Evolutionary conservation across 345 rosid species (phyloP), one percentile per base, ranked within the genome.

Genomic region (Jatropha curcas): DNA sequence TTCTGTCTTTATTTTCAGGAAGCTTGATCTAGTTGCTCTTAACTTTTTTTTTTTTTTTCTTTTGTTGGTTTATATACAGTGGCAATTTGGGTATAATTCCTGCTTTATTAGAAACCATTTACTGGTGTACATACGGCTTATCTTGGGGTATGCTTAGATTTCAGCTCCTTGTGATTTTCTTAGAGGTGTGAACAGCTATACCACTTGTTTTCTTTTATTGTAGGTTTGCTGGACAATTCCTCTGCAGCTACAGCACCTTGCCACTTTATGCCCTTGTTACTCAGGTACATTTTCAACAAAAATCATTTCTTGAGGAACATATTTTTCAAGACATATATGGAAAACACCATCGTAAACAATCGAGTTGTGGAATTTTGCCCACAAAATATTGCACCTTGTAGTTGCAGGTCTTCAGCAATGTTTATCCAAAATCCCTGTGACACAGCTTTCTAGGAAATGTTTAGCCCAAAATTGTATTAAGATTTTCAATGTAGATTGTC

Each of bases 161-260:
- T 65, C 57, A 51, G n/a, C 45, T 67, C 17, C 37, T 71, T 41
- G 2, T 51, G 24, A 41, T 58, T 71, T 73, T 59, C 22, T 46
- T 60, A n/a, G 11, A 46, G 51, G 10, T 69, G 27, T 60, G 50
- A 22, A 58, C 41, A 24, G 16, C 65, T 62, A 9, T 20, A 19
- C 27, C 45, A 5, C 71, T 41, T 28, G 14, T 65, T 74, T 56
- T 55, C 16, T 59, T 75, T 17, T 74, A 60, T 66, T 83, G 73
- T 68, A 92, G 98, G 83, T 88, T 90, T 82, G 76, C 89, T 9
- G 95, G 95, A 61, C 98, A 90, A 69, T 94, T 94, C 66, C 86
- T 92, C 28, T 92, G 98, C 85, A 94, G 98, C 84, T 94, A 94
- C 85, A 92, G 96, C 88, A 94, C 97, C 74, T 71, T 94, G 75